A percentile compares a stretch with the other conserved stretches of the same genome.
These are phyloP conservation scores for Pseudocercospora musae DNA, from an alignment of 2,329 filamentous ascomycete genomes.

Conservation along the genomic window DNA sequence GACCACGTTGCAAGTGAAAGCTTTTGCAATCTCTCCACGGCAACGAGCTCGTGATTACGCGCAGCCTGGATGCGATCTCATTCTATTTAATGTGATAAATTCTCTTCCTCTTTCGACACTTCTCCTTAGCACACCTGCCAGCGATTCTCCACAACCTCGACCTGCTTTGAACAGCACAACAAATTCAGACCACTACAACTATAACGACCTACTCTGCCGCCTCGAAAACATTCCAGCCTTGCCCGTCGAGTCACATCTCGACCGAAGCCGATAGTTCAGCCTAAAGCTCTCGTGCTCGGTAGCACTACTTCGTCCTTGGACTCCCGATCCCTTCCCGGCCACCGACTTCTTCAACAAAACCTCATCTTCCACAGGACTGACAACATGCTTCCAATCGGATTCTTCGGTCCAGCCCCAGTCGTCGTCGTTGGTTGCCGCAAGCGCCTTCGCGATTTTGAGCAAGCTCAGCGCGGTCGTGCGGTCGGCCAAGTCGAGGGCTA, in stretches of 20 bases:
- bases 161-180: neutral
- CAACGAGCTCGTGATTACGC: neutral
- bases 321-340: no score
- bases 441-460: neutral
- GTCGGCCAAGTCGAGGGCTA: conserved; percentile 4
- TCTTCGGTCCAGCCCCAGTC: neutral
- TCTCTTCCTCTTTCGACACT: neutral
- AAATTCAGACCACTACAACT: neutral
- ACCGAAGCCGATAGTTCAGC: no score
- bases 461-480: neutral
- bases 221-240: no score
- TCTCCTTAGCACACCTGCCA: neutral
- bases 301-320: no score
- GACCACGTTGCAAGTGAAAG: neutral
- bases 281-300: no score
- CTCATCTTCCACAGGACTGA: neutral
- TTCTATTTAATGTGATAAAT: neutral
- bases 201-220: no score
- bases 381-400: neutral
- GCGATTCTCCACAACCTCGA: neutral
- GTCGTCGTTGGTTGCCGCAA: neutral
- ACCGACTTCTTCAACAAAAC: no score
- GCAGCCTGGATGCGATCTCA: neutral
- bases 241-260: no score
- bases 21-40: neutral